Percentiles rank a stretch among this genome's conserved stretches.
Evolutionary conservation across 768 basidiomycete species (phyloP).

Genomic region (Sarcomyxa edulis): DNA sequence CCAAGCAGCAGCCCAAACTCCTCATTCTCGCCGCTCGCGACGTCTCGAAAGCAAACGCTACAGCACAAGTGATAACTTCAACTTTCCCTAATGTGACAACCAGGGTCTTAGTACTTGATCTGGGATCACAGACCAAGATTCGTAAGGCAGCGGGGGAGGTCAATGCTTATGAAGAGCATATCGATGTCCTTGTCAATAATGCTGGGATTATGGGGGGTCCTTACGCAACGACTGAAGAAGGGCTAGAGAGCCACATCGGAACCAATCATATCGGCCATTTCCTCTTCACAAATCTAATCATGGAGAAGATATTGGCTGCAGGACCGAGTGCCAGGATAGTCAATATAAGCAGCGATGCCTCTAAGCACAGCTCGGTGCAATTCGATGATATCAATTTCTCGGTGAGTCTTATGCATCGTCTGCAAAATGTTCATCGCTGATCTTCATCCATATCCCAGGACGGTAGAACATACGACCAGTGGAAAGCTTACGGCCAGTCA

Average conservation of each 20-base stretch:
- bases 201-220: constrained; percentile 19
- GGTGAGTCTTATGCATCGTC: neutral
- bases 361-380: constrained; percentile 5
- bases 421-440: neutral
- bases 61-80: too few relatives aligned
- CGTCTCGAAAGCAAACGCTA: too few relatives aligned
- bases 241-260: constrained; percentile 16
- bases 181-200: constrained; percentile 16
- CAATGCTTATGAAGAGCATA: constrained; percentile 11
- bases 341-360: constrained; percentile 4
- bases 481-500: constrained; percentile 8
- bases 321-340: constrained; percentile 5
- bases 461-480: constrained; percentile 3
- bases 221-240: constrained; percentile 14
- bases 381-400: constrained; percentile 7
- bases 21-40: too few relatives aligned
- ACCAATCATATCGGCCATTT: constrained; percentile 18
- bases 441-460: neutral
- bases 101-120: too few relatives aligned
- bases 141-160: constrained; percentile 14
- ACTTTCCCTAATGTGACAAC: too few relatives aligned
- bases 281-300: constrained; percentile 16
- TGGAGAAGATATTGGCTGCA: constrained; percentile 1
- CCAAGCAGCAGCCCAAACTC: too few relatives aligned
- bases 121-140: constrained; percentile 10